phyloP scores from a whole-genome alignment of 2,329 filamentous ascomycete species.

The Corniculantispora saksenae region DNA sequence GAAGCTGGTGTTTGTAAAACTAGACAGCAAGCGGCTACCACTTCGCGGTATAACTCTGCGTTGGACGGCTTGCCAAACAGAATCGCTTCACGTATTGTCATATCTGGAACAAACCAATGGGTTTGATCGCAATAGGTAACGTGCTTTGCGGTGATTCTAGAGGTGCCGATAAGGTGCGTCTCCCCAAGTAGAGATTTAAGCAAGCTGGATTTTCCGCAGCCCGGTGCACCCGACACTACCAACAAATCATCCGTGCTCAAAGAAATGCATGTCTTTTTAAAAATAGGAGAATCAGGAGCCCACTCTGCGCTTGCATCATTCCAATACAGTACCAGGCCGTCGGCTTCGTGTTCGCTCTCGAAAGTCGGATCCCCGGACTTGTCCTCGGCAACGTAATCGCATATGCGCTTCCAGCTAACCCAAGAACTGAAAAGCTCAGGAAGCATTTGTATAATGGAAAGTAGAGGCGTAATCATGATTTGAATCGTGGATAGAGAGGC shows the following conservation, averaged over 20 bases:
- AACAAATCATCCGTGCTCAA: neutral
- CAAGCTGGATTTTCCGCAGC: conserved; percentile 6
- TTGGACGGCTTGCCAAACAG: neutral
- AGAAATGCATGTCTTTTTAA: neutral
- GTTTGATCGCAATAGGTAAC: neutral
- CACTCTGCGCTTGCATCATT: neutral
- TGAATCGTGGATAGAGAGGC: neutral
- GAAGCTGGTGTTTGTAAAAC: neutral
- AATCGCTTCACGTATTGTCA: neutral
- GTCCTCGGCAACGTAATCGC: neutral
- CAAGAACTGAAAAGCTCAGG: neutral
- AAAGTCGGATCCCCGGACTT: too few relatives aligned
- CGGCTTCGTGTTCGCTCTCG: neutral
- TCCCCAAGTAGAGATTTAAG: neutral
- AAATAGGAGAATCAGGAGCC: neutral
- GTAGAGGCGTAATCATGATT: conserved; percentile 4
- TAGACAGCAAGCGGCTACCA: neutral
- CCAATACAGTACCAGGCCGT: neutral
- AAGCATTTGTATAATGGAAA: conserved; percentile 2
- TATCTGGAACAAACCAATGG: neutral
- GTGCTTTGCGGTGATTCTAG: neutral
- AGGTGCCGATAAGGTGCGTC: neutral
- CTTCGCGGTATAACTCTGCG: neutral
- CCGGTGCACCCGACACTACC: neutral
- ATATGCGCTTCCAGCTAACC: conserved; percentile 3